These are phyloP conservation scores for Aristolochia californica DNA, from an alignment of 164 flowering plant genomes.

Conservation along the genomic window DNA sequence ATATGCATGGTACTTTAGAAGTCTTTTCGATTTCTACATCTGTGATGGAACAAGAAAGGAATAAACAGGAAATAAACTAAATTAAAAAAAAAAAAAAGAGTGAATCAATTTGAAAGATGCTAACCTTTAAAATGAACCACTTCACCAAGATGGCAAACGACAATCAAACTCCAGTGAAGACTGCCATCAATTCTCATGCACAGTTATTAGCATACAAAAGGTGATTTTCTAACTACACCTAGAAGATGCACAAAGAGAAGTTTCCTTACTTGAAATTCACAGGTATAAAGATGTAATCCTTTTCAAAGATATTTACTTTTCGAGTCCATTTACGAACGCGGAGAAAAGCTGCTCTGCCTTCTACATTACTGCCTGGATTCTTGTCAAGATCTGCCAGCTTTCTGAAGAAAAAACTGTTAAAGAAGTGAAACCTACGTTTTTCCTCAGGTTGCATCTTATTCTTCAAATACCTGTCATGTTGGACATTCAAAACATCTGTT, in stretches of 20 bases:
- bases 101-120: constrained; percentile 4
- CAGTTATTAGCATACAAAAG: neutral
- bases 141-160: constrained; percentile 91
- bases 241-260: neutral
- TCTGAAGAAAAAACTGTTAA: constrained; percentile 92
- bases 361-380: constrained; percentile 61
- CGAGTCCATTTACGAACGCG: constrained; percentile 98
- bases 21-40: constrained; percentile 37
- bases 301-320: constrained; percentile 81
- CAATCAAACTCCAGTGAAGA: constrained; percentile 91
- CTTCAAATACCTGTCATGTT: constrained; percentile 59
- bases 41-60: constrained; percentile 21
- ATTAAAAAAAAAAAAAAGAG: neutral
- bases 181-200: constrained; percentile 25
- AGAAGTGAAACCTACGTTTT: constrained; percentile 58
- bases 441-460: constrained; percentile 44
- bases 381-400: constrained; percentile 88
- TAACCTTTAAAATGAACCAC: constrained; percentile 46
- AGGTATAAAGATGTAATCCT: constrained; percentile 85
- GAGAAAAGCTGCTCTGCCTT: constrained; percentile 82
- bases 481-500: neutral
- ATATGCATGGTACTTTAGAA: constrained; percentile 66
- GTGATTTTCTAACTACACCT: neutral
- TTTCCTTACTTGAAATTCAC: constrained; percentile 79
- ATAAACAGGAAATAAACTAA: neutral